Base-by-base conservation (phyloP, 2,329 filamentous ascomycete species). In the Trichoderma brevicompactum region DNA sequence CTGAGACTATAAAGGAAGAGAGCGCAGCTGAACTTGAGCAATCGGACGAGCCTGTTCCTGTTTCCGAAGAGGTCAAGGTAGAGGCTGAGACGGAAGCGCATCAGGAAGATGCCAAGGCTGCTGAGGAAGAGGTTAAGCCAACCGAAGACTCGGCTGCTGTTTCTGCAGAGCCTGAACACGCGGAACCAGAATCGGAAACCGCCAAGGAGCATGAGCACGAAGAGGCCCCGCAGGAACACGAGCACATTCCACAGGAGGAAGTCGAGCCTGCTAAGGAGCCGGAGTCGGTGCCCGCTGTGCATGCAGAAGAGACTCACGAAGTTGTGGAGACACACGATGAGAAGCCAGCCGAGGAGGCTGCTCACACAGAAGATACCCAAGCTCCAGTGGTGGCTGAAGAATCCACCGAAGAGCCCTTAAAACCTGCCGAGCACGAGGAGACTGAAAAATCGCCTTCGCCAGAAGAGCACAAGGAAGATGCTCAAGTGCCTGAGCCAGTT, bases 91-190 rank as follows among this genome's bases (percentile, higher is more conserved):
- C 48, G 13, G 65, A 68, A 52, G 53, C 65, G 38, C 59, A 59
- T 23, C 49, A 55, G 2, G 66, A 64, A 15, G 68, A 66, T 9
- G 52, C 40, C 34, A 65, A 53, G 36, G 19, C 41, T 23, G 46
- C 52, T 6, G 65, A 66, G 40, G 61, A 68, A 58, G 58, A 53
- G 6, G 63, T 23, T 7, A 52, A 64, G 50, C 49, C 48, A 7
- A 50, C n/a, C 28, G 54, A 46, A 41, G 66, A 48, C 44, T 58
- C 46, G 13, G 17, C 40, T 48, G 48, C 58, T 70, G 23, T 71
- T 17, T 23, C 59, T 38, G 48, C 17, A 43, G 49, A 63, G 49
- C 46, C 60, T 6, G 49, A 46, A 23, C 60, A 63, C n/a, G 59
- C 41, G 28, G 59, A 53, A 7, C 59, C 59, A 19, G 40, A 62